Evolutionary conservation across 2,329 filamentous ascomycete species (phyloP).

Genomic region (Bipolaris zeicola): DNA sequence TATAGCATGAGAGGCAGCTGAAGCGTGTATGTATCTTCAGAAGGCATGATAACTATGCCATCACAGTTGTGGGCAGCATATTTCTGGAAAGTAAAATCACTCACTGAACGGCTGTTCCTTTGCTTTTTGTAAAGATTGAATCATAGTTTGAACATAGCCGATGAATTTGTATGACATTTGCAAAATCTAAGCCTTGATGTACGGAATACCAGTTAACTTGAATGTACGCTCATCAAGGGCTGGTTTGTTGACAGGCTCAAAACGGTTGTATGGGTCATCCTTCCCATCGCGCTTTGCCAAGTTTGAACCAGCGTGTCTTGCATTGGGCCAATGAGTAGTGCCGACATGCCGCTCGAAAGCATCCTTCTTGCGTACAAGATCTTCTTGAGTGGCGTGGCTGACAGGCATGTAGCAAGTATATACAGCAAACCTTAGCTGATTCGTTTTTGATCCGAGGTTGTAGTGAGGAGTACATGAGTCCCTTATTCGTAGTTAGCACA

Average conservation of each 20-base stretch:
- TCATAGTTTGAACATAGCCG: too few species aligned
- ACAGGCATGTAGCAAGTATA: constrained; percentile 50
- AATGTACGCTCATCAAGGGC: constrained; percentile 52
- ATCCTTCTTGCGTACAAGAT: constrained; percentile 41
- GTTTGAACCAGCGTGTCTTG: constrained; percentile 41
- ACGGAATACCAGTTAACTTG: constrained; percentile 57
- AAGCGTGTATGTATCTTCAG: too few species aligned
- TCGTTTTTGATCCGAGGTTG: constrained; percentile 38
- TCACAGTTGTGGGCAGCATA: too few species aligned
- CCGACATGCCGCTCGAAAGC: constrained; percentile 20
- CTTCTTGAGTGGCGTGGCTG: constrained; percentile 41
- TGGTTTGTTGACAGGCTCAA: constrained; percentile 50
- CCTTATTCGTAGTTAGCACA: constrained; percentile 20
- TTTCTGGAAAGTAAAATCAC: too few species aligned
- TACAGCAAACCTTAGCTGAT: constrained; percentile 35
- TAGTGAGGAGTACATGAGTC: constrained; percentile 49
- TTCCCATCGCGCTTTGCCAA: constrained; percentile 39
- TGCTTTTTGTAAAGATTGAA: too few species aligned
- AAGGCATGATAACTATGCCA: too few species aligned
- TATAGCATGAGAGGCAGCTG: too few species aligned
- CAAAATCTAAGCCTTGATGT: constrained; percentile 32
- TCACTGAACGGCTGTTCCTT: too few species aligned
- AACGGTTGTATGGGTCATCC: constrained; percentile 44
- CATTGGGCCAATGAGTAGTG: constrained; percentile 47
- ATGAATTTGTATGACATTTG: neutral